Percentiles rank a stretch among this genome's conserved stretches.
phyloP scores from a whole-genome alignment of 2,329 filamentous ascomycete genomes.

The Penicillium sp. region DNA sequence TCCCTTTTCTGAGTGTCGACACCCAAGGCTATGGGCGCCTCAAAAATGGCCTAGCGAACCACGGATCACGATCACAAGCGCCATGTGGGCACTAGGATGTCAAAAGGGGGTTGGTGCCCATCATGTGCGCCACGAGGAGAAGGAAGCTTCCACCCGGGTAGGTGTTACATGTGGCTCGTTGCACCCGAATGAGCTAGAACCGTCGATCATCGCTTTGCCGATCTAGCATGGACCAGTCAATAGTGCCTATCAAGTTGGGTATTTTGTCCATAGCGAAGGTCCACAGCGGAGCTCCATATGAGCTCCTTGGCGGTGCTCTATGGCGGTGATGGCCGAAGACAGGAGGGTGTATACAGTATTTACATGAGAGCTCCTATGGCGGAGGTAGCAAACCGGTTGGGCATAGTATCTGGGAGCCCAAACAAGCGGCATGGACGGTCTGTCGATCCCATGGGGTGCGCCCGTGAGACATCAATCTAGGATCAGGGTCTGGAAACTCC shows the following conservation, averaged over 20 bases:
- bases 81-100: constrained; percentile 9
- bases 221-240: constrained; percentile 19
- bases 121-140: constrained; percentile 13
- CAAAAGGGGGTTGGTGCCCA: constrained; percentile 2
- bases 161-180: constrained; percentile 3
- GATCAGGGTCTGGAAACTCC: not conserved
- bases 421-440: not conserved
- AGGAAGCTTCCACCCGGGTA: constrained; percentile 10
- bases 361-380: not conserved
- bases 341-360: not conserved
- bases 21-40: not conserved
- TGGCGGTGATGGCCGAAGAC: not conserved
- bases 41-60: not conserved
- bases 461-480: not conserved
- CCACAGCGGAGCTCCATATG: not conserved
- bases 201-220: constrained; percentile 13
- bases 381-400: not conserved
- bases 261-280: not conserved
- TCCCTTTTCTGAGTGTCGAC: not conserved
- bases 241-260: constrained; percentile 11
- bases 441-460: not conserved
- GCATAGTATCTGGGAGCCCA: not conserved
- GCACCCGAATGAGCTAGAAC: constrained; percentile 2
- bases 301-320: not conserved
- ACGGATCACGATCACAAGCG: not conserved